Evolutionary conservation across 805 yeast genomes (phyloP), one percentile per base, ranked within the genome.

Genomic region (Starmerella vitae): DNA sequence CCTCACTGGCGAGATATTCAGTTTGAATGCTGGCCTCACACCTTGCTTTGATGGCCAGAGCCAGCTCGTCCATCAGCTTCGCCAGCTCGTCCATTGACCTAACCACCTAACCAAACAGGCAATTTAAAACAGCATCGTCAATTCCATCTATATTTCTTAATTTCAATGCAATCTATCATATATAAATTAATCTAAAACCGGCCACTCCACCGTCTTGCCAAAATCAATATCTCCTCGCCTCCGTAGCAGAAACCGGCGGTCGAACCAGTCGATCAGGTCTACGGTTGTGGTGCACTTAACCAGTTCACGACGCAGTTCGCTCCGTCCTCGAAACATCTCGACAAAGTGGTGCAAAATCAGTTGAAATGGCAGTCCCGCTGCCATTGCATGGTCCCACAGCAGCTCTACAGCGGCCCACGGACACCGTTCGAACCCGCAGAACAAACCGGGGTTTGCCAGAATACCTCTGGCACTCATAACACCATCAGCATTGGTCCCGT

Each of bases 401-500:
- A 66, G 65, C 57, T 91, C 98, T 5, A 91, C 62, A 6, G 93
- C 88, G 5, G 77, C 72, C 96, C 97, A 91, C 2, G 97, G 95
- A 2, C 94, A 78, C 37, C 62, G 65, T 0, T 64, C 63, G 53
- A 58, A 71, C 0, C 93, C 94, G 2, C 80, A 71, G 61, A 91
- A 91, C 47, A 91, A 52, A 0, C 86, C 93, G 0, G 98, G 98
- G 56, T 91, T 91, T 21, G 71, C 64, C 36, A 91, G 61, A 3
- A 83, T 64, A 0, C 98, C 98, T 45, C 98, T 64, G 1, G 82
- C 98, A 2, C 96, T 78, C 98, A 91, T 91, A 6, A 91, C 80
- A 6, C 97, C 98, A 55, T 83, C 91, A 30, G 74, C 84, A 1
- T 79, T 78, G 0, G 97, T 85, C 37, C 56, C 56, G 10, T 69